Base-by-base conservation (phyloP, 78 protist genomes). In the Dictyostelium purpureum region DNA sequence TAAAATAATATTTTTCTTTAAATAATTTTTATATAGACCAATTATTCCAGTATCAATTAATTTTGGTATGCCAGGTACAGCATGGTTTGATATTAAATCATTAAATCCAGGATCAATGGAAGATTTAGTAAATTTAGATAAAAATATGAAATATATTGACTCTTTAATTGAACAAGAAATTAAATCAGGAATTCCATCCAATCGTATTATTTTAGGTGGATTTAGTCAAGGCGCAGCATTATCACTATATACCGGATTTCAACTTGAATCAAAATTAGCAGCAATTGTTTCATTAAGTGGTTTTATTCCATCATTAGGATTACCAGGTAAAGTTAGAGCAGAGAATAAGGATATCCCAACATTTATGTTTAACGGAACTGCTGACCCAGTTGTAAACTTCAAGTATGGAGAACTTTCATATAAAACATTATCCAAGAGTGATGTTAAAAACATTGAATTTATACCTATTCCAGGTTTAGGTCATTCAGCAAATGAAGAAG, bases 21-120 rank as follows among this genome's bases (percentile, higher is more conserved):
- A 28, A n/a, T n/a, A n/a, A n/a, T n/a, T n/a, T n/a, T n/a, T n/a
- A n/a, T 59, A 18, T 11, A 71, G 79, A 9, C 79, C 79, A 45
- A 28, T 26, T 26, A 71, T 71, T 28, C 79, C 79, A 71, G 10
- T 71, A 16, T 45, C 79, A 35, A 26, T 71, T 45, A 43, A 45
- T 71, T 16, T 14, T 71, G 59, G 59, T 24, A 14, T 12, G 11
- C 11, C 7, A 24, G 79, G 79, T 24, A 45, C 56, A 26, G 79
- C 79, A 71, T 71, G 79, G 79, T 71, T 11, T 71, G 56, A 71
- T 71, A 38, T 71, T 11, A 28, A 7, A n/a, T n/a, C 79, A 71
- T 45, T 71, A 5, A 24, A 24, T 26, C 79, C 79, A 28, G 79
- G 79, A 28, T 11, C 42, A 16, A 19, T 43, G 2, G 79, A 71